Evolutionary conservation across 352 stramenopile species (phyloP), one percentile per base, ranked within the genome.

Genomic region (Nothophytophthora sp.): DNA sequence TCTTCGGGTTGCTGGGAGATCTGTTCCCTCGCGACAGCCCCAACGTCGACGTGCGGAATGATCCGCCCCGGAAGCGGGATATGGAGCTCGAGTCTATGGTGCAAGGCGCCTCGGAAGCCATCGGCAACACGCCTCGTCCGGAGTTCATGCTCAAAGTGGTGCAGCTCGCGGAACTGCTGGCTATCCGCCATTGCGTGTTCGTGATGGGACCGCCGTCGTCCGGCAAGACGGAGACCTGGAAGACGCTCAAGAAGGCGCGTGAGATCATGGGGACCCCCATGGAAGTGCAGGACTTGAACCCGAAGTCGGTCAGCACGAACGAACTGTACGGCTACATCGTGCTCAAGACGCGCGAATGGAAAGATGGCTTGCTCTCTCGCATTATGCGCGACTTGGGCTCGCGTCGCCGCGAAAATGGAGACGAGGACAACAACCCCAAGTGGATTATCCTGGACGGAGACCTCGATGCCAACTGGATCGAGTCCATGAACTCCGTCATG

Each of bases 361-460:
- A 97, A 46, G 96, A 99, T 47, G 96, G 96, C 0, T 54, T 99
- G 24, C 67, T 99, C 1, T 97, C 85, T 19, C 94, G 96, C 29
- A 97, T 98, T 43, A 98, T 98, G 96, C 85, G 96, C 18, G 90
- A 98, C 55, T 59, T 99, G 19, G 94, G 89, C 12, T 96, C 93
- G 5, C 84, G 95, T 12, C 83, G 88, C 4, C 84, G 96, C 33
- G 84, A 95, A 30, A 95, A 92, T 37, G 84, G 84, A 5, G 84
- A 95, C 36, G 84, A 95, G 58, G 84, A 95, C 47, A 89, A 88
- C 50, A 97, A 98, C 19, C 90, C 92, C 12, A 99, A 99, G 62
- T 99, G 96, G 96, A 98, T 99, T 46, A 89, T 99, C 53, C 70
- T 99, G 5, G 96, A 99, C 50, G 96, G 96, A 38, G 96, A 99